Percentiles rank a stretch among this genome's conserved stretches.
These are phyloP conservation scores for Eimeria falciformis DNA, from an alignment of 169 alveolate species.

Conservation along the genomic window DNA sequence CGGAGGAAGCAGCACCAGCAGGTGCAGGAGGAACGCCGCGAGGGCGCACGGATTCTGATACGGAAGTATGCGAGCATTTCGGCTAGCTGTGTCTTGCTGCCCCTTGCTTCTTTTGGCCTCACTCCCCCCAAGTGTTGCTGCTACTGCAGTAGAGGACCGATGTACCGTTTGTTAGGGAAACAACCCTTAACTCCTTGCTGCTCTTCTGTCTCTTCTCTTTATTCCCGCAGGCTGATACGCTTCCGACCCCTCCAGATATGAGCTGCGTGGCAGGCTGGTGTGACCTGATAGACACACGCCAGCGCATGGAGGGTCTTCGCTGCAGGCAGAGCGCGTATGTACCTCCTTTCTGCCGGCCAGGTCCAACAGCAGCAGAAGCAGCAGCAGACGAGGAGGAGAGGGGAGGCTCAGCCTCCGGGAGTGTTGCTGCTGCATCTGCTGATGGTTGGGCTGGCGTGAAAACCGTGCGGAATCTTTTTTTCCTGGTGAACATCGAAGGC, in stretches of 20 bases:
- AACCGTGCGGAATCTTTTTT: conserved; percentile 83
- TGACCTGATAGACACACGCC: conserved; percentile 72
- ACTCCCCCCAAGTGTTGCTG: background rate
- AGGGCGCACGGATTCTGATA: no score
- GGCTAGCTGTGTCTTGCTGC: no score
- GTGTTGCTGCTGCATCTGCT: conserved; percentile 49
- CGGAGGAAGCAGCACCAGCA: conserved; percentile 57
- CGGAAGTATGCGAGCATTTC: no score
- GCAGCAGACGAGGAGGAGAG: background rate
- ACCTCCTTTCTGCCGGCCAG: conserved; percentile 57
- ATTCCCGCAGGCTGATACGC: conserved; percentile 50
- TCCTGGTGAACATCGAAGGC: conserved; percentile 84
- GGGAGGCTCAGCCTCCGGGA: background rate
- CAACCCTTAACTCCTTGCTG: background rate
- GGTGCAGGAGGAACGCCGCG: background rate
- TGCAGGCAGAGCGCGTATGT: conserved; percentile 74
- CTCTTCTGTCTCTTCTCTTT: background rate
- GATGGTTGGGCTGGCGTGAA: conserved; percentile 74
- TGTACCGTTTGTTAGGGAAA: background rate
- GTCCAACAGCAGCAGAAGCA: background rate
- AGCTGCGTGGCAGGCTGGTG: conserved; percentile 73
- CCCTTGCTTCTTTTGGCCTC: background rate
- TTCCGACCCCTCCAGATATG: conserved; percentile 71
- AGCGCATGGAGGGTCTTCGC: conserved; percentile 75
- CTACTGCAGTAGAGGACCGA: background rate